Evolutionary conservation across 1,284 basidiomycete species (phyloP).

Genomic region (Meripilus lineatus): DNA sequence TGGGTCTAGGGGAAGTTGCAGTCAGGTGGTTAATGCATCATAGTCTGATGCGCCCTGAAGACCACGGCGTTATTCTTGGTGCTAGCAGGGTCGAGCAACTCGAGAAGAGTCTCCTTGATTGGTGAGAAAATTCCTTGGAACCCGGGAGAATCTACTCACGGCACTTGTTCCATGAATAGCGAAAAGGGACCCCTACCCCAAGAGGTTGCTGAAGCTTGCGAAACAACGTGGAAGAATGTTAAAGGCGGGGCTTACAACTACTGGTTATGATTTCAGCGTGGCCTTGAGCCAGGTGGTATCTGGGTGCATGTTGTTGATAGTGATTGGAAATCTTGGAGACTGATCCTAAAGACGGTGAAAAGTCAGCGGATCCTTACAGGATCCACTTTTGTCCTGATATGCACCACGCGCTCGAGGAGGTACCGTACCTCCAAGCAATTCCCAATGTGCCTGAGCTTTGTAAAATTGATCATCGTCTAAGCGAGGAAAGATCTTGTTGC

Average conservation of each 20-base stretch:
- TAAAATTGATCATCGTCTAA: too few relatives aligned
- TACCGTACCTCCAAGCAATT: too few relatives aligned
- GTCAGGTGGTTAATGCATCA: conserved; percentile 28
- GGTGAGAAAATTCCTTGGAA: conserved; percentile 44
- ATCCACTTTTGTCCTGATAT: too few relatives aligned
- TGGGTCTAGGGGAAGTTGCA: conserved; percentile 9
- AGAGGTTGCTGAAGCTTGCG: conserved; percentile 23
- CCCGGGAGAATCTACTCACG: conserved; percentile 25
- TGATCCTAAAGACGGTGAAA: too few relatives aligned
- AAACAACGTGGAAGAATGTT: conserved; percentile 24
- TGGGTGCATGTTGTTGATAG: too few relatives aligned
- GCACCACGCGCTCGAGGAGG: too few relatives aligned
- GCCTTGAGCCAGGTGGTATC: too few relatives aligned
- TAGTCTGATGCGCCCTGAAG: conserved; percentile 19
- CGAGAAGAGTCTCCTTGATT: conserved; percentile 37
- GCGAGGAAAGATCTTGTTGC: too few relatives aligned
- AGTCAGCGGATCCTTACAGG: too few relatives aligned
- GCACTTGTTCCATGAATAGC: background rate
- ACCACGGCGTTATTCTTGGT: conserved; percentile 22
- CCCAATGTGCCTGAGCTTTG: too few relatives aligned
- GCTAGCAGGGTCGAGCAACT: conserved; percentile 9
- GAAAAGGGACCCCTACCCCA: conserved; percentile 14
- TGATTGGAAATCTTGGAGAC: too few relatives aligned
- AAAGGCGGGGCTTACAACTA: conserved; percentile 6
- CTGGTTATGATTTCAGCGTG: background rate